phyloP scores from a whole-genome alignment of 768 basidiomycete species.

The Tulasnella sp. region DNA sequence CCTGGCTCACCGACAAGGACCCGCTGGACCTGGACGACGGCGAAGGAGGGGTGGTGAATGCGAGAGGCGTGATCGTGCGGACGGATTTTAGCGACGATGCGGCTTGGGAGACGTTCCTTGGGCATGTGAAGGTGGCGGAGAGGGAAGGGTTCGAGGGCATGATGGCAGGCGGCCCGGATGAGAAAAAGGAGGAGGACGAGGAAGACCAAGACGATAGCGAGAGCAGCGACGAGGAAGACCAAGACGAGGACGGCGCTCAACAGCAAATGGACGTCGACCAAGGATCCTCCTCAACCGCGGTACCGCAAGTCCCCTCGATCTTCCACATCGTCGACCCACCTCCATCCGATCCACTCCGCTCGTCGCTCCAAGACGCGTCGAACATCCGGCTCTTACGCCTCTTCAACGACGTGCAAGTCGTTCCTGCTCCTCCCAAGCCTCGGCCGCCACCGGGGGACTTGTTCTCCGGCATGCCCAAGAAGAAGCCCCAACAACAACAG shows the following conservation, averaged over 20 bases:
- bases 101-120: slow-evolving; percentile 49
- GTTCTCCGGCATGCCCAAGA: slow-evolving; percentile 30
- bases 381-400: slow-evolving; percentile 57
- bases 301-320: slow-evolving; percentile 31
- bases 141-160: slow-evolving; percentile 30
- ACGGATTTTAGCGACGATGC: slow-evolving; percentile 59
- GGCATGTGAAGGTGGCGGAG: slow-evolving; percentile 42
- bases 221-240: slow-evolving; percentile 20
- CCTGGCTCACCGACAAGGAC: slow-evolving; percentile 9
- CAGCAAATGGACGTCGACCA: slow-evolving; percentile 16
- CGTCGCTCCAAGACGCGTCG: slow-evolving; percentile 38
- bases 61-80: slow-evolving; percentile 50
- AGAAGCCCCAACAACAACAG: slow-evolving; percentile 21
- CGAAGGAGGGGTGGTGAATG: not conserved
- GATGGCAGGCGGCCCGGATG: not conserved
- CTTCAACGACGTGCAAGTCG: slow-evolving; percentile 59
- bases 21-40: slow-evolving; percentile 10
- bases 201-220: slow-evolving; percentile 18
- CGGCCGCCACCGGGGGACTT: slow-evolving; percentile 12
- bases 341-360: slow-evolving; percentile 28
- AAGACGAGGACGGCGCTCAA: slow-evolving; percentile 19
- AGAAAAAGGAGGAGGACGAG: not conserved
- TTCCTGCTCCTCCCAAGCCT: slow-evolving; percentile 39
- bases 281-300: slow-evolving; percentile 17
- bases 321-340: slow-evolving; percentile 41